Conservation (phyloP, 768 basidiomycete genomes). For the Gloeopeniophorella convolvens region DNA sequence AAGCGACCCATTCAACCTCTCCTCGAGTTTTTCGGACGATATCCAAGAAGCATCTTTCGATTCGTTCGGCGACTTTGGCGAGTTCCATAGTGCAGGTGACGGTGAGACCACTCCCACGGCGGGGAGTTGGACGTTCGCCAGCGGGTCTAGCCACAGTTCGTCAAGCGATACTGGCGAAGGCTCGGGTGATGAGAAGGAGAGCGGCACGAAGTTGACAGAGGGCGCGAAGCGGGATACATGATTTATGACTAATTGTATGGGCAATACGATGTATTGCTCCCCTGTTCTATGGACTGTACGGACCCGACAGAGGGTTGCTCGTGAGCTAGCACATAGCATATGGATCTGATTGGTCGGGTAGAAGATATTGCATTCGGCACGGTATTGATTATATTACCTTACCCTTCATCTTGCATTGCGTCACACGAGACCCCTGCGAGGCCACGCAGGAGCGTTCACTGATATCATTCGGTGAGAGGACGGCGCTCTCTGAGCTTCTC, state of each 20-base stretch:
- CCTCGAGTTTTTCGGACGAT: conserved; percentile 52
- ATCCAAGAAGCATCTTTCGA: conserved; percentile 62
- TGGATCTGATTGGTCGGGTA: background rate
- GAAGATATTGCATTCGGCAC: background rate
- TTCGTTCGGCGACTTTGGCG: conserved; percentile 60
- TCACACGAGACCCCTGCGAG: too few species aligned
- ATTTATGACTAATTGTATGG: conserved; percentile 18
- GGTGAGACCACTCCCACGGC: conserved; percentile 56
- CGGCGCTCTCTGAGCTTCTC: too few species aligned
- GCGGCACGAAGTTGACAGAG: background rate
- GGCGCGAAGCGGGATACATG: conserved; percentile 10
- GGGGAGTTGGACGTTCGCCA: conserved; percentile 67
- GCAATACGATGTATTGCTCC: background rate
- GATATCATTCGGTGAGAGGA: too few species aligned
- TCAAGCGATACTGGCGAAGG: conserved; percentile 12
- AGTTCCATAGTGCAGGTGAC: conserved; percentile 55
- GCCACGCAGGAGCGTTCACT: too few species aligned
- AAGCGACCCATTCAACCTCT: conserved; percentile 48
- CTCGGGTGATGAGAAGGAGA: conserved; percentile 16
- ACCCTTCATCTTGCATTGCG: too few species aligned
- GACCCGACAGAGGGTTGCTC: background rate
- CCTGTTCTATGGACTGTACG: background rate
- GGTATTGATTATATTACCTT: too few species aligned
- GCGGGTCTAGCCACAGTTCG: conserved; percentile 25
- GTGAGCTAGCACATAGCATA: background rate